These are phyloP conservation scores for Astrothelium macrocarpum DNA, from an alignment of 495 filamentous ascomycete genomes.

Conservation along the genomic window DNA sequence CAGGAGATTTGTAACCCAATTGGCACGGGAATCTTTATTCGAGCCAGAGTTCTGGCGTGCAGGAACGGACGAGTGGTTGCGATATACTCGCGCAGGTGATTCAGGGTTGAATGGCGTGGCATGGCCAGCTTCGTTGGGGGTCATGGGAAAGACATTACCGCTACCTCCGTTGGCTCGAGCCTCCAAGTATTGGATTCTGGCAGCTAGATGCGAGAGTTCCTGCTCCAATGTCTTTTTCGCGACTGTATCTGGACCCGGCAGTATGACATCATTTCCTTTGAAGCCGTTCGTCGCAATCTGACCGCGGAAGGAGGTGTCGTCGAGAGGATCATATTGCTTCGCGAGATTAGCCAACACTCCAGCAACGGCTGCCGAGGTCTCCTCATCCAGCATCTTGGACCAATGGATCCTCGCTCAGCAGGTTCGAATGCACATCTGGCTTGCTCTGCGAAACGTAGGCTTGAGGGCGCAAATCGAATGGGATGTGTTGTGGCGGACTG, in stretches of 20 bases:
- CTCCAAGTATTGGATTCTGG: constrained; percentile 39
- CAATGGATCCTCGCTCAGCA: constrained; percentile 1
- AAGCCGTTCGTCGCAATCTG: constrained; percentile 28
- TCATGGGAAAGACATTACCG: constrained; percentile 31
- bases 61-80: constrained; percentile 1
- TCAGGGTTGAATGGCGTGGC: constrained; percentile 7
- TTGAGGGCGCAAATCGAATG: not conserved
- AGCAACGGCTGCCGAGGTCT: constrained; percentile 29
- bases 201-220: constrained; percentile 37
- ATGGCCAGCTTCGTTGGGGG: constrained; percentile 29
- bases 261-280: constrained; percentile 24
- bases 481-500: not conserved
- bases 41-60: constrained; percentile 22
- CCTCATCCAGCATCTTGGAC: constrained; percentile 23
- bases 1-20: constrained; percentile 35
- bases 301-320: constrained; percentile 25
- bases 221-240: constrained; percentile 38
- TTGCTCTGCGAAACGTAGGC: not conserved
- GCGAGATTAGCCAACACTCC: constrained; percentile 31
- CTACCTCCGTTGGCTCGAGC: constrained; percentile 34
- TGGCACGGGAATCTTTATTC: constrained; percentile 19
- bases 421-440: not conserved
- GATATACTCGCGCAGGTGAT: constrained; percentile 9
- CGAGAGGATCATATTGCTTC: constrained; percentile 26
- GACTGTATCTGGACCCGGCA: constrained; percentile 39